Conservation (phyloP, 2,329 filamentous ascomycete genomes). For the Paraphoma sp. region DNA sequence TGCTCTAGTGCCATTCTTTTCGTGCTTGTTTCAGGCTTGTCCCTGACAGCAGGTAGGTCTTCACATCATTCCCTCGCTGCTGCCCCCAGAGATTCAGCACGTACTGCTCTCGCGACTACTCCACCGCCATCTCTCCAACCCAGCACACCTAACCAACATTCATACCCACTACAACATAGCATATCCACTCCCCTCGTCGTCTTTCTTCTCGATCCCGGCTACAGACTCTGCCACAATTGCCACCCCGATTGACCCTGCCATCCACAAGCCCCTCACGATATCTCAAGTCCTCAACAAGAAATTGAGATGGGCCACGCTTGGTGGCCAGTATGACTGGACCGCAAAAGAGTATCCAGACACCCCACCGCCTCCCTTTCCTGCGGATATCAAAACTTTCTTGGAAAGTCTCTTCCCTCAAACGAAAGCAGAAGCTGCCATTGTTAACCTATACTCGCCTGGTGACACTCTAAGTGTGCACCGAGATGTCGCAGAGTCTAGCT, state of each 20-base stretch:
- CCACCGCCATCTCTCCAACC: slow-evolving; percentile 77
- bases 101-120: slow-evolving; percentile 75
- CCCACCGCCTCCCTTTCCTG: slow-evolving; percentile 74
- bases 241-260: slow-evolving; percentile 69
- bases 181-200: slow-evolving; percentile 60
- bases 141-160: slow-evolving; percentile 84
- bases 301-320: slow-evolving; percentile 91
- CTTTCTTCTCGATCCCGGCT: slow-evolving; percentile 60
- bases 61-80: slow-evolving; percentile 74
- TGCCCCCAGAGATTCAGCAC: slow-evolving; percentile 73
- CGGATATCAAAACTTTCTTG: slow-evolving; percentile 73
- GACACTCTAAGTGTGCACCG: slow-evolving; percentile 93
- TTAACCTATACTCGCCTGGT: slow-evolving; percentile 89
- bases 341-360: slow-evolving; percentile 77
- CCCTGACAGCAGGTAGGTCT: slow-evolving; percentile 66
- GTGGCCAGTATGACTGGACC: slow-evolving; percentile 97
- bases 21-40: no score
- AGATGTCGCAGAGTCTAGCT: slow-evolving; percentile 86
- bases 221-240: slow-evolving; percentile 30
- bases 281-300: slow-evolving; percentile 77
- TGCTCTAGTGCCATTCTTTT: no score
- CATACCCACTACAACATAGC: slow-evolving; percentile 78
- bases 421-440: slow-evolving; percentile 84
- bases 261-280: slow-evolving; percentile 78
- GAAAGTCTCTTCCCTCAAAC: slow-evolving; percentile 77